Base-by-base conservation (phyloP, 2,329 filamentous ascomycete genomes). In the Gremmenia infestans region DNA sequence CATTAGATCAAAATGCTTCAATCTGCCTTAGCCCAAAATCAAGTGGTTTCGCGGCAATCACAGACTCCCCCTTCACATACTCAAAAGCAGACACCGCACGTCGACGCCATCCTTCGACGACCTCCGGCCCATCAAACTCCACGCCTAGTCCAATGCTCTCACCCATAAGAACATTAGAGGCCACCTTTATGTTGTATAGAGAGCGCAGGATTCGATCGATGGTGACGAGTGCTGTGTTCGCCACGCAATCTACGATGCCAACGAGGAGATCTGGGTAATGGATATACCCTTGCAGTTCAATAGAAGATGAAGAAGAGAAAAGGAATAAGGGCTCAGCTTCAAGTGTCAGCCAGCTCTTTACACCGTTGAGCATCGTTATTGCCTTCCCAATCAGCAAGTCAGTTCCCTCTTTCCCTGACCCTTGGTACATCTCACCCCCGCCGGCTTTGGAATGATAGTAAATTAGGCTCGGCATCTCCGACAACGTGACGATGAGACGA, bases 11-110 rank as follows among this genome's bases (percentile, higher is more conserved):
- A 53, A 19, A 11, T 6, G 36, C 25, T 35, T 47, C 23, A 17
- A 52, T n/a, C 23, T 52, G 50, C 17, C 47, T 23, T 14, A 49
- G 19, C 5, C 52, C 47, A 12, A 54, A 49, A 12, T 45, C 47
- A 7, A 54, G 47, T 8, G 47, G 52, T 17, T 54, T 54, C 8
- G 52, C 45, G 42, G 52, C 45, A 9, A 54, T n/a, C 14, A 7
- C 17, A 3, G 52, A 49, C 47, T 32, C 14, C 1, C 17, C 28
- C 9, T 49, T 17, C 7, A 54, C 52, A 37, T 15, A 22, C 17
- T 45, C 17, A 50, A 43, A 54, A 14, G 52, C 52, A 28, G 15
- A n/a, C 14, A 43, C 22, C 6, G 52, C 52, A 36, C 35, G 47
- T 6, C 35, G 8, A 12, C 43, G 23, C 45, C 52, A 49, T 23